phyloP scores from a whole-genome alignment of 192 early-diverging fungal genomes.

The Dispira parvispora region DNA sequence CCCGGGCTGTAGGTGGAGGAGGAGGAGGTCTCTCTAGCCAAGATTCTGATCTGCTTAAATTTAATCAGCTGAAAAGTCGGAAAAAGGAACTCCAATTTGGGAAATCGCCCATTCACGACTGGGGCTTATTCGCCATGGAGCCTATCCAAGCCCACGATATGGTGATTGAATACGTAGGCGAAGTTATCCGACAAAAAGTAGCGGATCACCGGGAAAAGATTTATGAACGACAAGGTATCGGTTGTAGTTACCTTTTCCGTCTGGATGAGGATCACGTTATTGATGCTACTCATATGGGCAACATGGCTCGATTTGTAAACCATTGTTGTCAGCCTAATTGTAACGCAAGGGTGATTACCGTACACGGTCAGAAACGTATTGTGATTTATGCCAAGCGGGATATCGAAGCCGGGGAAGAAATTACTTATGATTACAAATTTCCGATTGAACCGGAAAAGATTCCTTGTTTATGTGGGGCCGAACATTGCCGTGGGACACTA shows the following conservation, averaged over 20 bases:
- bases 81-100: constrained; percentile 84
- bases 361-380: constrained; percentile 86
- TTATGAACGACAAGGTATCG: constrained; percentile 89
- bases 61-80: constrained; percentile 83
- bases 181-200: constrained; percentile 84
- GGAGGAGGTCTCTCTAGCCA: constrained; percentile 10
- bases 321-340: constrained; percentile 99
- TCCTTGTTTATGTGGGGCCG: constrained; percentile 89
- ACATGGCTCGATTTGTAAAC: constrained; percentile 95
- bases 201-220: constrained; percentile 87
- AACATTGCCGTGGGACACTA: constrained; percentile 62
- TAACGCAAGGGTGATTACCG: constrained; percentile 84
- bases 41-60: constrained; percentile 65
- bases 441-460: constrained; percentile 49
- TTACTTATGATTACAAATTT: constrained; percentile 98
- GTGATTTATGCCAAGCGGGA: constrained; percentile 95
- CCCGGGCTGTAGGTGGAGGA: constrained; percentile 13
- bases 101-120: constrained; percentile 91
- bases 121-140: constrained; percentile 93
- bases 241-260: constrained; percentile 86
- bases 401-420: constrained; percentile 88
- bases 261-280: constrained; percentile 91
- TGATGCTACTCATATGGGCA: constrained; percentile 95
- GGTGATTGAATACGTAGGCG: constrained; percentile 98
- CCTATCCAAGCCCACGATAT: constrained; percentile 86